A percentile compares a stretch with the other conserved stretches of the same genome.
These are phyloP conservation scores for Cryomyces antarcticus DNA, from an alignment of 495 filamentous ascomycete species.

Conservation along the genomic window DNA sequence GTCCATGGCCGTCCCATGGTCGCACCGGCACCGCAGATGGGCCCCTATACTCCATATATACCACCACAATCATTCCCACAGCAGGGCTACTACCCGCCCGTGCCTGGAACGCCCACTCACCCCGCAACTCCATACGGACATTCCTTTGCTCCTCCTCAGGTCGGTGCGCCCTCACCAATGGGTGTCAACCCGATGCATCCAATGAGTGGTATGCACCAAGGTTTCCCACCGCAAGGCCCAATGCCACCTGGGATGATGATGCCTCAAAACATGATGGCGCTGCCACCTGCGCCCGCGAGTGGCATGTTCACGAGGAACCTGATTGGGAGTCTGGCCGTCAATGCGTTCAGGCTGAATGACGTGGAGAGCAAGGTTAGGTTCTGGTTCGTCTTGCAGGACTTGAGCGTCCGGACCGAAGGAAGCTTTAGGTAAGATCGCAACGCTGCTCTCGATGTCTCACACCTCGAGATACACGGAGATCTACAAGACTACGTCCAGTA, in stretches of 20 bases:
- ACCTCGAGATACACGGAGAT: constrained; percentile 1
- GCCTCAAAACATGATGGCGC: constrained; percentile 5
- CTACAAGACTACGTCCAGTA: constrained; percentile 4
- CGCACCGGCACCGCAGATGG: background rate
- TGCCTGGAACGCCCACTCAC: background rate
- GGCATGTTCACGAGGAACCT: constrained; percentile 96
- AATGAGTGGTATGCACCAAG: constrained; percentile 12
- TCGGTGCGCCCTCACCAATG: constrained; percentile 1
- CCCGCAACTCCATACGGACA: background rate
- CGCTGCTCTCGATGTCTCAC: background rate
- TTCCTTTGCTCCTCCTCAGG: background rate
- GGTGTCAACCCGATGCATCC: background rate
- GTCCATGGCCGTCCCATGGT: constrained; percentile 4
- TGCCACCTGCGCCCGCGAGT: constrained; percentile 28
- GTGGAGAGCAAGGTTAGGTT: constrained; percentile 70
- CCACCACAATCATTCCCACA: background rate
- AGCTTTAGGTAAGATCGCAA: constrained; percentile 50
- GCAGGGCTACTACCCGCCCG: background rate
- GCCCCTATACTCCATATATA: background rate
- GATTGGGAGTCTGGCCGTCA: constrained; percentile 80
- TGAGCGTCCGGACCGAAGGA: constrained; percentile 86
- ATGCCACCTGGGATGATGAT: constrained; percentile 22
- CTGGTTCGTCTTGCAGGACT: constrained; percentile 93
- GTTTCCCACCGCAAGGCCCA: constrained; percentile 18
- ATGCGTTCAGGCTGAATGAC: constrained; percentile 72